Base-by-base conservation (phyloP, 257 asterid species). In the Hygrophila difformis region DNA sequence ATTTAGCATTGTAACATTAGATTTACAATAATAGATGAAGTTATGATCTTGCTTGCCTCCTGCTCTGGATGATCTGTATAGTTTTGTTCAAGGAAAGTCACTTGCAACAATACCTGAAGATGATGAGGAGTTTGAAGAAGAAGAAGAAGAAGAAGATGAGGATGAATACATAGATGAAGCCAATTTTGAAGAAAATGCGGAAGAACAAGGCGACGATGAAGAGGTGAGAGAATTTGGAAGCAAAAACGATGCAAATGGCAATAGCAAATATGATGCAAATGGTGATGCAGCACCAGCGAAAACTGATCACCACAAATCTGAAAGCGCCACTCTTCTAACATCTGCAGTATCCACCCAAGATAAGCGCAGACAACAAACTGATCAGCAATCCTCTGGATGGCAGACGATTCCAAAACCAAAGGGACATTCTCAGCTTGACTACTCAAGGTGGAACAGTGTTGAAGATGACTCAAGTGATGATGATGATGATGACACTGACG, bases 61-160 rank as follows among this genome's bases (percentile, higher is more conserved):
- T 26, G n/a, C n/a, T n/a, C n/a, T n/a, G n/a, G n/a, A n/a, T n/a
- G n/a, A n/a, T n/a, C n/a, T n/a, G 2, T 49, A 45, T 61, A 47
- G 59, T 81, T 75, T 73, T 39, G 82, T 61, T 85, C 61, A 79
- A 89, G 95, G 81, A 74, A 87, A 89, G 99, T 68, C 95, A 54
- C 96, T 91, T 65, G 95, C 97, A 56, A 76, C 96, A 44, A 89
- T 89, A 73, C 96, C 96, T 9, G 99, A 91, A 71, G 96, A 74
- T 16, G 96, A 91, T 33, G 79, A 77, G 7, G 96, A 91, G 61
- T 66, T 70, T 41, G 92, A 79, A 53, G 92, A 79, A 62, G 86
- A 75, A 14, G 88, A 76, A 12, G 71, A 61, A 4, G 51, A 20
- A 47, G 12, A 41, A 9, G 60, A 64, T 36, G 91, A 65, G 14